Evolutionary conservation across 306 rosid species (phyloP).

Genomic region (Dalbergia cochinchinensis): DNA sequence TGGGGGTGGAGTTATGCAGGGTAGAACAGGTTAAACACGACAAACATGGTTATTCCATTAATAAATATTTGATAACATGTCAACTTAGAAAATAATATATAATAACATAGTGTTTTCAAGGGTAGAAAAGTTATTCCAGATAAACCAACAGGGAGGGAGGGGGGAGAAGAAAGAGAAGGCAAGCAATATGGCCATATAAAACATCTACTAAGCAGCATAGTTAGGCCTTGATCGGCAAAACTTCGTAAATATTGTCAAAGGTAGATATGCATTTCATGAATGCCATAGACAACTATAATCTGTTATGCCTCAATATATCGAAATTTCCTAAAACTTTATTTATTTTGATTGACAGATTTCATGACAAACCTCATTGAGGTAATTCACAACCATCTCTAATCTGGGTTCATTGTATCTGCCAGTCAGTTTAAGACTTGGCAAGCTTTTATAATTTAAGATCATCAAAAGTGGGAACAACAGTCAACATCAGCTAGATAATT

Average conservation of each 20-base stretch:
- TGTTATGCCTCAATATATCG: slow-evolving; percentile 14
- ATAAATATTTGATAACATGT: slow-evolving; percentile 21
- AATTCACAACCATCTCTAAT: too few species aligned
- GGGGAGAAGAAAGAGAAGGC: slow-evolving; percentile 23
- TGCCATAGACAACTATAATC: neutral
- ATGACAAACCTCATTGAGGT: neutral
- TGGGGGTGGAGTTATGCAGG: neutral
- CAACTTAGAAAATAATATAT: slow-evolving; percentile 21
- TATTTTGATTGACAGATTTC: neutral
- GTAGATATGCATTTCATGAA: slow-evolving; percentile 7
- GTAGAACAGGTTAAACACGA: neutral
- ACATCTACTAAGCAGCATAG: neutral
- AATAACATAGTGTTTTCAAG: slow-evolving; percentile 4
- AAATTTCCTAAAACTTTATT: slow-evolving; percentile 15
- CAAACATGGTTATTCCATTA: slow-evolving; percentile 8
- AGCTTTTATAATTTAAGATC: too few species aligned
- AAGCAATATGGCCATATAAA: slow-evolving; percentile 11
- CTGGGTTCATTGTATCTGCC: too few species aligned
- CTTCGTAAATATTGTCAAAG: neutral
- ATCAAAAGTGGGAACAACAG: too few species aligned
- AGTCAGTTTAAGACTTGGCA: too few species aligned
- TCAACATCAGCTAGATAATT: too few species aligned
- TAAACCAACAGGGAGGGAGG: neutral
- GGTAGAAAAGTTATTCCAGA: slow-evolving; percentile 31
- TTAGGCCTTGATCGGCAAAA: neutral